phyloP scores from a whole-genome alignment of 805 yeast species.

The Candida incommunis region DNA sequence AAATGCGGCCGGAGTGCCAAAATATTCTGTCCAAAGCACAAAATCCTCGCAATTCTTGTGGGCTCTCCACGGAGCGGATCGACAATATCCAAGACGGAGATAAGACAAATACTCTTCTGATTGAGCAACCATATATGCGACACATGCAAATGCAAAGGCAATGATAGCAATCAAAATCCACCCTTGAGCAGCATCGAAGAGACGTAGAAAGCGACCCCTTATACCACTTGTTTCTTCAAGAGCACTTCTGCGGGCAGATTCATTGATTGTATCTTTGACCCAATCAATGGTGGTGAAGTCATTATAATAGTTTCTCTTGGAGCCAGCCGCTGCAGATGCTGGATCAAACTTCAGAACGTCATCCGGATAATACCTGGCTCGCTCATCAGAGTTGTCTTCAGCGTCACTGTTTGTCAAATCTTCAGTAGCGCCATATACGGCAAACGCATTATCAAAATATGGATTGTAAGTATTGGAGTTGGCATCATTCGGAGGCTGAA shows the following conservation, averaged over 20 bases:
- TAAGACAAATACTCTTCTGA: constrained; percentile 35
- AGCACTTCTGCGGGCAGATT: constrained; percentile 27
- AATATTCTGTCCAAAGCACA: constrained; percentile 29
- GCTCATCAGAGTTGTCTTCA: not conserved
- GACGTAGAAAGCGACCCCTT: constrained; percentile 18
- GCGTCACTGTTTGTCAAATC: not conserved
- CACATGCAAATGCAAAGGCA: constrained; percentile 31
- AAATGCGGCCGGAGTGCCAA: constrained; percentile 18
- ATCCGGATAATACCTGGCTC: not conserved
- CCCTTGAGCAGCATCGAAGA: constrained; percentile 28
- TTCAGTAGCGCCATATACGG: not conserved
- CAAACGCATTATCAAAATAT: not conserved
- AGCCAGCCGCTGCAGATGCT: not conserved
- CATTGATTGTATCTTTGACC: constrained; percentile 34
- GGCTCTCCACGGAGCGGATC: constrained; percentile 10
- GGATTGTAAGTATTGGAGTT: not conserved
- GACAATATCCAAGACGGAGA: constrained; percentile 38
- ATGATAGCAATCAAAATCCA: constrained; percentile 37
- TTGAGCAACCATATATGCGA: constrained; percentile 36
- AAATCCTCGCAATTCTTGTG: constrained; percentile 25
- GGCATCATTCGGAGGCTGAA: not conserved
- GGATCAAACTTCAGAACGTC: constrained; percentile 1
- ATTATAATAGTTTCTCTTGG: constrained; percentile 24
- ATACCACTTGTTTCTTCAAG: constrained; percentile 24
- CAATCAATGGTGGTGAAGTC: constrained; percentile 51